These are phyloP conservation scores for Zymoseptoria brevis DNA, from an alignment of 2,329 filamentous ascomycete genomes.

Conservation along the genomic window DNA sequence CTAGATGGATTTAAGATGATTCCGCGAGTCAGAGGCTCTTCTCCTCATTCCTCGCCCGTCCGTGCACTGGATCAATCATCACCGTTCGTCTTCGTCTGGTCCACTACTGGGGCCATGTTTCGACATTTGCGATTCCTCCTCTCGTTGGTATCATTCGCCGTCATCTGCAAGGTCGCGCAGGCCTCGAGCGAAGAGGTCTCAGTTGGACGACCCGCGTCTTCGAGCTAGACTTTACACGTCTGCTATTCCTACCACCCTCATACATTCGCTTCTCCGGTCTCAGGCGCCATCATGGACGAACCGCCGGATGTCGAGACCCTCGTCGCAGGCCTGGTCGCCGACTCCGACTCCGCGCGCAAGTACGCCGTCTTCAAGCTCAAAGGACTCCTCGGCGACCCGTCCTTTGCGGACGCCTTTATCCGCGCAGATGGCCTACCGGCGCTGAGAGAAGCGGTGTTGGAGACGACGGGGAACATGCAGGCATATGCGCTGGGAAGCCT, in stretches of 20 bases:
- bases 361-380: constrained; percentile 99
- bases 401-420: constrained; percentile 95
- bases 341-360: constrained; percentile 85
- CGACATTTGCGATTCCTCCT: constrained; percentile 17
- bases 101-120: constrained; percentile 13
- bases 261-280: background rate
- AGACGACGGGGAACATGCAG: constrained; percentile 82
- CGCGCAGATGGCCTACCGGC: constrained; percentile 76
- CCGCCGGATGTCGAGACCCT: constrained; percentile 27
- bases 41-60: constrained; percentile 2
- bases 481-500: constrained; percentile 91
- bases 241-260: background rate
- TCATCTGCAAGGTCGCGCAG: constrained; percentile 45
- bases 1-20: background rate
- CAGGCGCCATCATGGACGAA: constrained; percentile 21
- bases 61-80: constrained; percentile 1
- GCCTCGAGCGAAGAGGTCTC: constrained; percentile 15
- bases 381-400: constrained; percentile 86
- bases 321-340: constrained; percentile 51
- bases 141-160: constrained; percentile 33
- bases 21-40: background rate
- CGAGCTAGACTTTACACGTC: background rate
- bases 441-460: constrained; percentile 74
- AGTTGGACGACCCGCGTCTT: background rate
- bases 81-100: background rate